These are phyloP conservation scores for Cyberlindnera samutprakarnensis DNA, from an alignment of 805 yeast genomes.

Conservation along the genomic window DNA sequence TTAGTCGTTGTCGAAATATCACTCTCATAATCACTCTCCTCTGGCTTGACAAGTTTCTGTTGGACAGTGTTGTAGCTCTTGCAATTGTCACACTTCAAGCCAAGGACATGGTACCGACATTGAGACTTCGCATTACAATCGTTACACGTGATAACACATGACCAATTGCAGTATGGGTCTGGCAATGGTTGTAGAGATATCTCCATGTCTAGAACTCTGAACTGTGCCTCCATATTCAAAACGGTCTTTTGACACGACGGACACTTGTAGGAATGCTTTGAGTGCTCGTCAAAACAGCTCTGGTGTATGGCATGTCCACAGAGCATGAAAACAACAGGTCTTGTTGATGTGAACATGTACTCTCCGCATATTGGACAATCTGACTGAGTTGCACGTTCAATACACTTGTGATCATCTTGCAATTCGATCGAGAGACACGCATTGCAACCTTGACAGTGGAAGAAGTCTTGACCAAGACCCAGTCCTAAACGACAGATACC, in stretches of 20 bases:
- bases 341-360: conserved; percentile 75
- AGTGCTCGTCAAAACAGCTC: conserved; percentile 70
- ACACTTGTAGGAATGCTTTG: conserved; percentile 82
- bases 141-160: conserved; percentile 68
- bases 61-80: conserved; percentile 82
- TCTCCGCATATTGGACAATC: conserved; percentile 93
- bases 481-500: conserved; percentile 89
- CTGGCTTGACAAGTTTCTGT: conserved; percentile 60
- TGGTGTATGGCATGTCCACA: conserved; percentile 96
- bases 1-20: conserved; percentile 19
- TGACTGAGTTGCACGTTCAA: conserved; percentile 81
- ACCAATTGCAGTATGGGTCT: conserved; percentile 69
- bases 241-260: conserved; percentile 85
- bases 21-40: conserved; percentile 32
- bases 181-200: conserved; percentile 73
- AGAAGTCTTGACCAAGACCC: conserved; percentile 82
- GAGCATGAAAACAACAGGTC: conserved; percentile 81
- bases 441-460: conserved; percentile 86
- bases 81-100: conserved; percentile 83
- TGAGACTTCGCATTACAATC: conserved; percentile 83
- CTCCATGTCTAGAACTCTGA: conserved; percentile 80
- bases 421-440: conserved; percentile 81
- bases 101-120: conserved; percentile 73
- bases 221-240: conserved; percentile 81
- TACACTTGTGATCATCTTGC: conserved; percentile 71